phyloP scores from a whole-genome alignment of 164 flowering plant genomes.

The Hamamelis virginiana region DNA sequence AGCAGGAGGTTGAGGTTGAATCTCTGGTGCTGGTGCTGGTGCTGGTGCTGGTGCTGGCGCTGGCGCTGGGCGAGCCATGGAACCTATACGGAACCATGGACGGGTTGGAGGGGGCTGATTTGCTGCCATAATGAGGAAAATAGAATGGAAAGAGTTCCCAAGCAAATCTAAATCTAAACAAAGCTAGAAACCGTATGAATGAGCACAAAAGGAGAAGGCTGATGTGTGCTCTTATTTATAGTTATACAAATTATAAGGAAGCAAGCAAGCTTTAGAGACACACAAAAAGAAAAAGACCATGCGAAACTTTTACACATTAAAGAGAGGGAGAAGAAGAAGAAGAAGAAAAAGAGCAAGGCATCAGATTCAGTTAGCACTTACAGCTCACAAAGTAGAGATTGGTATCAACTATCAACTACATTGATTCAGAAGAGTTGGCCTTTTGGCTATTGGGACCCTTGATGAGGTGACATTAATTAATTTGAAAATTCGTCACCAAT shows the following conservation, averaged over 20 bases:
- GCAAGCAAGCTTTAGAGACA: no score
- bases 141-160: no score
- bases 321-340: not conserved
- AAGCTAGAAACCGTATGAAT: not conserved
- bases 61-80: slow-evolving; percentile 18
- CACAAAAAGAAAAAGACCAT: not conserved
- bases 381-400: slow-evolving; percentile 9
- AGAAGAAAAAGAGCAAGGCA: slow-evolving; percentile 16
- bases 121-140: slow-evolving; percentile 22
- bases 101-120: slow-evolving; percentile 29
- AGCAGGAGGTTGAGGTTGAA: slow-evolving; percentile 8
- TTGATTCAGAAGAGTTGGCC: not conserved
- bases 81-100: slow-evolving; percentile 41
- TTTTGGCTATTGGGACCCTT: no score
- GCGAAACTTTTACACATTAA: not conserved
- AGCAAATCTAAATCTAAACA: not conserved
- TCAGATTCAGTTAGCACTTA: slow-evolving; percentile 30
- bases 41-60: slow-evolving; percentile 17
- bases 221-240: slow-evolving; percentile 24
- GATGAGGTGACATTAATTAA: no score
- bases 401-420: slow-evolving; percentile 12
- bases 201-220: not conserved
- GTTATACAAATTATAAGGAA: not conserved
- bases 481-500: no score
- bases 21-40: slow-evolving; percentile 4